These are phyloP conservation scores for Alternaria burnsii DNA, from an alignment of 2,329 filamentous ascomycete genomes.

Conservation along the genomic window DNA sequence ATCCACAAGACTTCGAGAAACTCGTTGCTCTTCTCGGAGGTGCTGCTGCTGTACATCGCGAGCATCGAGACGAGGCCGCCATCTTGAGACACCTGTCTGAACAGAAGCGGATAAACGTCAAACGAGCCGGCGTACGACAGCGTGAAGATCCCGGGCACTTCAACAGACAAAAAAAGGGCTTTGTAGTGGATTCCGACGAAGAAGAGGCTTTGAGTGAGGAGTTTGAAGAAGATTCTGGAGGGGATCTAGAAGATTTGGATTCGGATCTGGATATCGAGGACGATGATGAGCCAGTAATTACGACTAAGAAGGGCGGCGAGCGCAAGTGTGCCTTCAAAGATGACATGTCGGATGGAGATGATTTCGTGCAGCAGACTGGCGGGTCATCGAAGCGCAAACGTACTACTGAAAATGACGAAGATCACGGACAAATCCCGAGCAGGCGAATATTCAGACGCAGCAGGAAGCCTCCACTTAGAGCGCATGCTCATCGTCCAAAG, in stretches of 20 bases:
- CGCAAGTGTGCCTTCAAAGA: background rate
- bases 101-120: background rate
- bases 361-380: background rate
- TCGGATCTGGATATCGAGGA: background rate
- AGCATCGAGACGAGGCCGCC: slow-evolving; percentile 20
- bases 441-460: background rate
- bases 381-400: background rate
- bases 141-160: slow-evolving; percentile 12
- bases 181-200: background rate
- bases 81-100: slow-evolving; percentile 18
- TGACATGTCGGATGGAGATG: background rate
- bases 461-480: background rate
- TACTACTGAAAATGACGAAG: background rate
- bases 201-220: background rate
- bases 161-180: background rate
- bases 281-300: background rate
- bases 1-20: slow-evolving; percentile 23
- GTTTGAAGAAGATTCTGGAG: background rate
- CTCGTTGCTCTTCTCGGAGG: slow-evolving; percentile 25
- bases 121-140: background rate
- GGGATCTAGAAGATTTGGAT: background rate
- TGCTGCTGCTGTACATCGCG: slow-evolving; percentile 3
- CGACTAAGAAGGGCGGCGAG: background rate
- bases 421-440: background rate
- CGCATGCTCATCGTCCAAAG: background rate